phyloP scores from a whole-genome alignment of 805 yeast species.

The Barnettozyma botsteinii region DNA sequence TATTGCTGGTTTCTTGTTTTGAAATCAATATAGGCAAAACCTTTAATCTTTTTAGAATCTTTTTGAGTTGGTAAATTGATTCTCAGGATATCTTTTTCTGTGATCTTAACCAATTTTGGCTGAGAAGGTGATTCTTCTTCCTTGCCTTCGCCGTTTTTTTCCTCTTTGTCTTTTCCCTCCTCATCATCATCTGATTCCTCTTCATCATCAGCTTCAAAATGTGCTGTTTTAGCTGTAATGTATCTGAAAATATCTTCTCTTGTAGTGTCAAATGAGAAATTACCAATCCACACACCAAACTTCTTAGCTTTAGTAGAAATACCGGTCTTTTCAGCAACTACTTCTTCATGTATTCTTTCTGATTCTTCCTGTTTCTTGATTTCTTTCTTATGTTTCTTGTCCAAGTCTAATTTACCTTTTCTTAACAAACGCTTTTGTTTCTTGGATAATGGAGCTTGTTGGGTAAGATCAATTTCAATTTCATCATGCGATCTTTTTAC shows the following conservation, averaged over 20 bases:
- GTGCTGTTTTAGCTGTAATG: constrained; percentile 52
- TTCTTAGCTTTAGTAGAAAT: constrained; percentile 30
- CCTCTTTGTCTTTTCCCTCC: constrained; percentile 25
- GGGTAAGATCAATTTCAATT: constrained; percentile 61
- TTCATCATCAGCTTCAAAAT: constrained; percentile 26
- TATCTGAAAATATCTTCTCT: constrained; percentile 67
- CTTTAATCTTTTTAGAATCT: constrained; percentile 57
- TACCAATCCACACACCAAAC: constrained; percentile 92
- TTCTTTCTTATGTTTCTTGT: constrained; percentile 42
- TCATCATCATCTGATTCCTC: constrained; percentile 29
- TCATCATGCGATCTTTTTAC: constrained; percentile 29
- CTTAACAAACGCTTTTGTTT: constrained; percentile 84
- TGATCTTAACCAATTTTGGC: constrained; percentile 29
- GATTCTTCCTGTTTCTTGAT: constrained; percentile 26
- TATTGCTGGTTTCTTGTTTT: constrained; percentile 51
- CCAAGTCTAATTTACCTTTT: constrained; percentile 62
- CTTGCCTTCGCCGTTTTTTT: constrained; percentile 13
- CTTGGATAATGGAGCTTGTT: constrained; percentile 79
- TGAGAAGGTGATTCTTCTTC: too few relatives aligned
- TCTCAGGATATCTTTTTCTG: constrained; percentile 60
- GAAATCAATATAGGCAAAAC: constrained; percentile 91
- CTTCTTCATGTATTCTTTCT: constrained; percentile 3
- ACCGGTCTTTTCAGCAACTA: constrained; percentile 28
- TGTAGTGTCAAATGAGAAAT: constrained; percentile 77
- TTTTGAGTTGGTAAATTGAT: constrained; percentile 72